These are phyloP conservation scores for Tinospora cordifolia DNA, from an alignment of 164 flowering plant species.

Conservation along the genomic window DNA sequence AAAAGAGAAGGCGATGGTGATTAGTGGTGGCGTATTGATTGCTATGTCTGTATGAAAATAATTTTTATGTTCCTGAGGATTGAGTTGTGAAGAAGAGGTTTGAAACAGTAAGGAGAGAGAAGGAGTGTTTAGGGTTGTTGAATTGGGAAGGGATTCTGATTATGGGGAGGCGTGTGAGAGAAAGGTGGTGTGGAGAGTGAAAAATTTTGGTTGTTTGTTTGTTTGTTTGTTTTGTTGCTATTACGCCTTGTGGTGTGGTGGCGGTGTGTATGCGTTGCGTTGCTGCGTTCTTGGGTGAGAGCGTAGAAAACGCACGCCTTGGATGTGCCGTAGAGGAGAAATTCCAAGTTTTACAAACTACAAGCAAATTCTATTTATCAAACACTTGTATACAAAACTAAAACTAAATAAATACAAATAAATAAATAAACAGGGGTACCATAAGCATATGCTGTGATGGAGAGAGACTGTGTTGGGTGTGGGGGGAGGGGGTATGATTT, in stretches of 20 bases:
- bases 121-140: conserved; percentile 3
- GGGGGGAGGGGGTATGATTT: background rate
- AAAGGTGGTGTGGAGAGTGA: background rate
- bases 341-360: background rate
- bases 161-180: background rate
- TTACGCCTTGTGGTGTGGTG: background rate
- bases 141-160: background rate
- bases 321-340: background rate
- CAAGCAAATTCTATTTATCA: no score
- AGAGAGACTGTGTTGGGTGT: no score
- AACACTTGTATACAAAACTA: no score
- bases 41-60: background rate
- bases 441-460: no score
- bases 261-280: background rate
- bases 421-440: no score
- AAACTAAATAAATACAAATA: no score
- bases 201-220: background rate
- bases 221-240: background rate
- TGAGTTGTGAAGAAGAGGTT: background rate
- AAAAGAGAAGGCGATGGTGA: background rate
- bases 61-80: background rate
- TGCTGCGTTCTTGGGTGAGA: background rate
- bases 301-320: conserved; percentile 1
- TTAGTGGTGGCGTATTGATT: background rate
- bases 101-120: background rate